Conservation (phyloP, 1,139 yeast species). For the Pneumocystis murina region DNA sequence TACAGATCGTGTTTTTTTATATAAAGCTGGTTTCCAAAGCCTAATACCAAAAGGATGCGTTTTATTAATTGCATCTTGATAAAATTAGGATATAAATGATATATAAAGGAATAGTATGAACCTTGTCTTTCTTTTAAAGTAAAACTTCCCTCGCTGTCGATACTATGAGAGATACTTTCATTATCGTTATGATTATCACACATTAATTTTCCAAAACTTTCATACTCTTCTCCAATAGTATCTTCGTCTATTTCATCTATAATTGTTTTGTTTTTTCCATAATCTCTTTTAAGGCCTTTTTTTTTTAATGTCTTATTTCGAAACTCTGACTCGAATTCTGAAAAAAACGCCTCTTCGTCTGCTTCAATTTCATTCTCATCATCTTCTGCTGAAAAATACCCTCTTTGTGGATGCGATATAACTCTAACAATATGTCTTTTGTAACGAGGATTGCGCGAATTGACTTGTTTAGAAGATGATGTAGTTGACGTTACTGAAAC, state of each 20-base stretch:
- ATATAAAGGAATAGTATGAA: not conserved
- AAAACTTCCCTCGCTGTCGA: conserved; percentile 6
- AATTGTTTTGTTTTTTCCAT: conserved; percentile 4
- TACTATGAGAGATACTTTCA: conserved; percentile 4
- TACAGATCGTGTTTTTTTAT: conserved; percentile 83
- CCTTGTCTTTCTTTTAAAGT: conserved; percentile 1
- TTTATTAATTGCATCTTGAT: conserved; percentile 82
- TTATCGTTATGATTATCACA: not conserved
- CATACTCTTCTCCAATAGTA: not conserved
- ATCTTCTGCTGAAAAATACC: conserved; percentile 10
- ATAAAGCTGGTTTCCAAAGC: conserved; percentile 95
- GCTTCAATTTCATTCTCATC: conserved; percentile 8
- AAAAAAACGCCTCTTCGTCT: conserved; percentile 7
- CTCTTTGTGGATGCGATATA: not conserved
- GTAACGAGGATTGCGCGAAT: not conserved
- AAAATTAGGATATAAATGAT: not conserved
- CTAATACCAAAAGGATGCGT: conserved; percentile 97
- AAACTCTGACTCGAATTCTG: conserved; percentile 1
- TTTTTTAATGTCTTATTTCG: not conserved
- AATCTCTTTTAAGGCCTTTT: conserved; percentile 3
- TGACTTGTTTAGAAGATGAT: not conserved
- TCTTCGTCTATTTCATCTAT: conserved; percentile 4
- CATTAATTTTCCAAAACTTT: not conserved
- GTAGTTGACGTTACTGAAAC: not conserved
- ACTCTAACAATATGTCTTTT: not conserved